A percentile compares a stretch with the other conserved stretches of the same genome.
Conservation (phyloP, 805 yeast genomes). For the Kluyveromyces aestuarii region DNA sequence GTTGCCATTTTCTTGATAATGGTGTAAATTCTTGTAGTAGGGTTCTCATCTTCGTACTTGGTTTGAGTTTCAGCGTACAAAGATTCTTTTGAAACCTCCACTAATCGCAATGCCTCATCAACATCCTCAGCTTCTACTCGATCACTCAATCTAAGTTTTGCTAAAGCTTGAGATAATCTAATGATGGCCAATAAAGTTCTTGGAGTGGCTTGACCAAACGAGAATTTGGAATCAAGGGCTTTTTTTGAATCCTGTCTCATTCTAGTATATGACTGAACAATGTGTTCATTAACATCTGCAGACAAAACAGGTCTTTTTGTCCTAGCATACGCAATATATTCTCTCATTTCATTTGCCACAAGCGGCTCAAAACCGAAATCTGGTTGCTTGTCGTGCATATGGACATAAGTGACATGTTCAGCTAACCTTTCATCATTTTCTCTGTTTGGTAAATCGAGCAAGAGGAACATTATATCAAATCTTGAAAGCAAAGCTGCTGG, state of each 20-base stretch:
- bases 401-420: slow-evolving; percentile 90
- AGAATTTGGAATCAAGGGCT: slow-evolving; percentile 58
- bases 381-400: slow-evolving; percentile 87
- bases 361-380: slow-evolving; percentile 64
- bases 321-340: slow-evolving; percentile 80
- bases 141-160: slow-evolving; percentile 75
- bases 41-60: slow-evolving; percentile 52
- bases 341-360: slow-evolving; percentile 73
- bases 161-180: slow-evolving; percentile 90
- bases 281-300: slow-evolving; percentile 74
- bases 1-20: slow-evolving; percentile 54
- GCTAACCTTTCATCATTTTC: slow-evolving; percentile 83
- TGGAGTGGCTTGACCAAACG: slow-evolving; percentile 90
- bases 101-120: slow-evolving; percentile 87
- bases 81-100: slow-evolving; percentile 81
- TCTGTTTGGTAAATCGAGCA: slow-evolving; percentile 74
- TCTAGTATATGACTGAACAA: slow-evolving; percentile 76
- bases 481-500: slow-evolving; percentile 96
- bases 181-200: slow-evolving; percentile 86
- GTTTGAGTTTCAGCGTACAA: slow-evolving; percentile 46
- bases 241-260: slow-evolving; percentile 89
- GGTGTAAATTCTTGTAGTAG: slow-evolving; percentile 61
- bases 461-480: slow-evolving; percentile 81
- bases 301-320: slow-evolving; percentile 79
- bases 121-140: slow-evolving; percentile 71